These are phyloP conservation scores for Plasmodium gonderi DNA, from an alignment of 169 alveolate genomes.

Conservation along the genomic window DNA sequence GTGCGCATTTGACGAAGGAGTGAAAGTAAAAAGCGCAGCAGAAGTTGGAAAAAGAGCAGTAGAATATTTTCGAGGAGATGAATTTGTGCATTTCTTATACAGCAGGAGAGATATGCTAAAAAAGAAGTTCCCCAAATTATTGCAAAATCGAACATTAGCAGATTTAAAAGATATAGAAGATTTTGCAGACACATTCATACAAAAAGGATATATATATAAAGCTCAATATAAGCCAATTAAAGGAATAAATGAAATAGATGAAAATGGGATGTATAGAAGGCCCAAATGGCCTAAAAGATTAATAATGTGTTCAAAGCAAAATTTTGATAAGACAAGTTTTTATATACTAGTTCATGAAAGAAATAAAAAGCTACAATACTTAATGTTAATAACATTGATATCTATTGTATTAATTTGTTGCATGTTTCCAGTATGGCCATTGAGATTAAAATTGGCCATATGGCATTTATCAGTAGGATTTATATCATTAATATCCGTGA, in stretches of 20 bases:
- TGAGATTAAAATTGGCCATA: conserved; percentile 85
- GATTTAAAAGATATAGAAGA: conserved; percentile 76
- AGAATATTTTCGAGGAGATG: conserved; percentile 89
- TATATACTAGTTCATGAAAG: conserved; percentile 88
- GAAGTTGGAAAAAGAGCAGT: conserved; percentile 90
- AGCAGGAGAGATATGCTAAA: conserved; percentile 77
- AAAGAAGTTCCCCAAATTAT: conserved; percentile 78
- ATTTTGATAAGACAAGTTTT: conserved; percentile 86
- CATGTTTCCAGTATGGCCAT: conserved; percentile 92
- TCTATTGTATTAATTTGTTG: conserved; percentile 86
- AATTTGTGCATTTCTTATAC: conserved; percentile 80
- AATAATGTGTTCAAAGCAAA: conserved; percentile 85
- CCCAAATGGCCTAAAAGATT: conserved; percentile 91
- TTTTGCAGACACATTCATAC: conserved; percentile 77
- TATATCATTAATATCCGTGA: conserved; percentile 79
- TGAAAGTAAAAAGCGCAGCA: conserved; percentile 79
- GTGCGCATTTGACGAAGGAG: conserved; percentile 72
- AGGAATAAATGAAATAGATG: conserved; percentile 81
- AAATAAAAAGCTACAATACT: conserved; percentile 82
- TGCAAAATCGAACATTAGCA: conserved; percentile 44
- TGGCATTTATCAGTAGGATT: conserved; percentile 89
- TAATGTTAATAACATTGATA: conserved; percentile 82
- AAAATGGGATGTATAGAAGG: conserved; percentile 83
- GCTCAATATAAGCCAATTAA: conserved; percentile 87
- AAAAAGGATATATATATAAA: conserved; percentile 82